Conservation (phyloP, 768 basidiomycete species). For the Boletus rubroflammeus region DNA sequence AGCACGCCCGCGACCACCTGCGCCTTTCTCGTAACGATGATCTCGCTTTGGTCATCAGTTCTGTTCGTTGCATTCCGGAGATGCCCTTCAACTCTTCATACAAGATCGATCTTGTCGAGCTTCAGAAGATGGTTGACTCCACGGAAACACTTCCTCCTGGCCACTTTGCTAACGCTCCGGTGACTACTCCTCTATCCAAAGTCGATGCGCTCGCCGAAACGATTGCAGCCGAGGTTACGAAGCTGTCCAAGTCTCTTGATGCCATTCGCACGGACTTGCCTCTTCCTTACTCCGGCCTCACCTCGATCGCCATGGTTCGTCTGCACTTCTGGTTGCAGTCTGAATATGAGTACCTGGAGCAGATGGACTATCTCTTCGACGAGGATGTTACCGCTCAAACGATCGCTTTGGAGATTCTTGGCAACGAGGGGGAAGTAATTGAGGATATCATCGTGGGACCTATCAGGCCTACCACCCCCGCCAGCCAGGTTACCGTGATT, state of each 20-base stretch:
- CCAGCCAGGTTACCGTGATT: conserved; percentile 19
- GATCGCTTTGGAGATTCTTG: conserved; percentile 29
- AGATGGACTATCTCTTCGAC: conserved; percentile 28
- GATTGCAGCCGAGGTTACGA: conserved; percentile 32
- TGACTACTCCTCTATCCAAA: conserved; percentile 12
- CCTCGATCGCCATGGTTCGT: conserved; percentile 27
- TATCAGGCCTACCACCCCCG: conserved; percentile 6
- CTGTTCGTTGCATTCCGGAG: conserved; percentile 11
- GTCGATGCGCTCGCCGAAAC: conserved; percentile 30
- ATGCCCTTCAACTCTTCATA: conserved; percentile 16
- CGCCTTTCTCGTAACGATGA: conserved; percentile 4
- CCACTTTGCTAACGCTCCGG: conserved; percentile 1
- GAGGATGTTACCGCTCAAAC: conserved; percentile 28
- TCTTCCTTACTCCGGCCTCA: conserved; percentile 32
- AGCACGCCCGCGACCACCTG: conserved; percentile 12
- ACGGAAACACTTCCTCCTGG: conserved; percentile 3
- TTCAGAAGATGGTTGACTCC: conserved; percentile 13
- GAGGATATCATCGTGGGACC: conserved; percentile 10
- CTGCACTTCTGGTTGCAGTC: conserved; percentile 35
- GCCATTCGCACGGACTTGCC: conserved; percentile 30
- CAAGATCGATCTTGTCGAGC: conserved; percentile 13
- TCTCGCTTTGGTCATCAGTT: conserved; percentile 7
- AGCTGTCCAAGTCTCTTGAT: conserved; percentile 23
- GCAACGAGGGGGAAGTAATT: conserved; percentile 16
- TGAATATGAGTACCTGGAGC: conserved; percentile 29